These are phyloP conservation scores for Plasmopara halstedii DNA, from an alignment of 352 stramenopile genomes.

Conservation along the genomic window DNA sequence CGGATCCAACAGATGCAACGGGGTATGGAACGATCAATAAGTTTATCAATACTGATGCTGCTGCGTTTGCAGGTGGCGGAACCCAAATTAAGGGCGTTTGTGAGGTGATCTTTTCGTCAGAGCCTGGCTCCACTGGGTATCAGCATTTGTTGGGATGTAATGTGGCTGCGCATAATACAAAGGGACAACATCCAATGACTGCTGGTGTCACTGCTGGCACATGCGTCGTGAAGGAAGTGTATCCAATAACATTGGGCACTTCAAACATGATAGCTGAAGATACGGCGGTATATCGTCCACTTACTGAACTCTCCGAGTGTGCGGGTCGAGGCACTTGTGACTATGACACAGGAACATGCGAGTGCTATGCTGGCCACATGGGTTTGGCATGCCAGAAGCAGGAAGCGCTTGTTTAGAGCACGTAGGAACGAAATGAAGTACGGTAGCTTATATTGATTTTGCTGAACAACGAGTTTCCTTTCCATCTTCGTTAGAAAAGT, in stretches of 20 bases:
- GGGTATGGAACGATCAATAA: conserved; percentile 6
- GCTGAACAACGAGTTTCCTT: not conserved
- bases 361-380: conserved; percentile 69
- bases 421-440: not conserved
- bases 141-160: conserved; percentile 53
- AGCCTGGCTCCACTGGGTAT: conserved; percentile 45
- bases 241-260: conserved; percentile 2
- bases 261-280: not conserved
- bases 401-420: conserved; percentile 15
- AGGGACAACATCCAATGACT: conserved; percentile 34
- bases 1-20: not conserved
- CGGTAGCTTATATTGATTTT: too few relatives aligned
- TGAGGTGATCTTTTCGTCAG: conserved; percentile 37
- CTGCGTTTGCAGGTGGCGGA: not conserved
- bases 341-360: conserved; percentile 39
- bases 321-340: conserved; percentile 57
- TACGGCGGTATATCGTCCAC: conserved; percentile 1
- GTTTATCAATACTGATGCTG: conserved; percentile 1
- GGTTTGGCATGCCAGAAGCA: conserved; percentile 66
- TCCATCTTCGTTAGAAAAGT: not conserved
- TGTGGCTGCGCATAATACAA: conserved; percentile 16
- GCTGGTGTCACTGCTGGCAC: not conserved
- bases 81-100: conserved; percentile 14
- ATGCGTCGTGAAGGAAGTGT: conserved; percentile 37
- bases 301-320: conserved; percentile 51